These are phyloP conservation scores for Tephrocybe sp. DNA, from an alignment of 768 basidiomycete species.

Conservation along the genomic window DNA sequence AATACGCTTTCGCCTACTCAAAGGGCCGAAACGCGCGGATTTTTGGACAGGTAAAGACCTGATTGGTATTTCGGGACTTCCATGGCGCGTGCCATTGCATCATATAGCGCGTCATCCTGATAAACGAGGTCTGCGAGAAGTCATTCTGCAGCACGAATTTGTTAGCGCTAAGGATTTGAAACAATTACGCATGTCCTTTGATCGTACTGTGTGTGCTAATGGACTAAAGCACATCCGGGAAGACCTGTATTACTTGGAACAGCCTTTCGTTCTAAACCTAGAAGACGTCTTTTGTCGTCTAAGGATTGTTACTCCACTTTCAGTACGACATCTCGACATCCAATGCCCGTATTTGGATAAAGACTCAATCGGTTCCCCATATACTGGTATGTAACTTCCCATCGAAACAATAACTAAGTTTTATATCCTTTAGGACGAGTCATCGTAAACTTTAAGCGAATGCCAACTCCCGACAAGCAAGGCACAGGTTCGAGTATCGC, in stretches of 20 bases:
- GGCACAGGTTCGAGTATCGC: neutral
- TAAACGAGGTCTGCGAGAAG: neutral
- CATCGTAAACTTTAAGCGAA: neutral
- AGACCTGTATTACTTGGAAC: conserved; percentile 1
- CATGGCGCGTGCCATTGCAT: neutral
- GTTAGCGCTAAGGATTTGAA: neutral
- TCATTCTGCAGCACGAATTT: neutral
- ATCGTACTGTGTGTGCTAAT: neutral
- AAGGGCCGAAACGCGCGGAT: neutral
- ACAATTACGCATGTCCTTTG: neutral
- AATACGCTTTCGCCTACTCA: neutral
- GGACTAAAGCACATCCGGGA: neutral
- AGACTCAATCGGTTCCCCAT: neutral
- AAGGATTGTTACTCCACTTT: neutral
- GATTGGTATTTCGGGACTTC: neutral
- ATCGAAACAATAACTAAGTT: neutral
- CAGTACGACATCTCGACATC: neutral
- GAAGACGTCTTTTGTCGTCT: neutral
- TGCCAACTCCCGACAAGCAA: neutral
- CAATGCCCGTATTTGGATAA: neutral
- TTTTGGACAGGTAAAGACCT: neutral
- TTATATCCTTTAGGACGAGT: neutral
- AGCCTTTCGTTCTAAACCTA: neutral
- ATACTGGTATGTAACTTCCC: neutral
- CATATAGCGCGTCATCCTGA: neutral